phyloP scores from a whole-genome alignment of 179 eudicot species.

The Heliamphora pulchella region DNA sequence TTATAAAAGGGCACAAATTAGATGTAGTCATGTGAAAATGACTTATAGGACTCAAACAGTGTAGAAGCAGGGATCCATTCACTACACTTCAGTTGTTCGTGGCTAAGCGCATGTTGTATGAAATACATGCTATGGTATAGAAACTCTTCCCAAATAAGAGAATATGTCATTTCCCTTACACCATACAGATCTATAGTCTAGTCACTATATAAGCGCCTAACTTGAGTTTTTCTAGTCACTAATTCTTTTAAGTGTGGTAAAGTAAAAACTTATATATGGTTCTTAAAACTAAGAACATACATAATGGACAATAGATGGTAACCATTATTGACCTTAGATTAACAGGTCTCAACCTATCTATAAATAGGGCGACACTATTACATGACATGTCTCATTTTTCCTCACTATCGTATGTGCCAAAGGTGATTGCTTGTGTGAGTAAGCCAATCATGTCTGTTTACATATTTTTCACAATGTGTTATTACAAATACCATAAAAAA shows the following conservation, averaged over 20 bases:
- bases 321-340: background rate
- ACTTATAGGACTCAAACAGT: background rate
- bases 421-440: background rate
- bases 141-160: background rate
- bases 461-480: background rate
- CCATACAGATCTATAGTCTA: no score
- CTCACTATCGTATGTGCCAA: background rate
- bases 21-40: background rate
- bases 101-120: background rate
- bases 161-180: no score
- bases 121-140: background rate
- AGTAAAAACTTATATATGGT: background rate
- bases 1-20: background rate
- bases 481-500: background rate
- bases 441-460: background rate
- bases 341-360: background rate
- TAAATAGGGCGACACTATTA: background rate
- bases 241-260: no score
- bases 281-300: background rate
- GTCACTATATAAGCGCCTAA: background rate
- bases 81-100: background rate
- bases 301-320: background rate
- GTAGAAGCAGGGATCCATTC: background rate
- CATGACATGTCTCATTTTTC: background rate
- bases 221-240: no score